Base-by-base conservation (phyloP, 352 stramenopile genomes). In the Phytopythium boreale region DNA sequence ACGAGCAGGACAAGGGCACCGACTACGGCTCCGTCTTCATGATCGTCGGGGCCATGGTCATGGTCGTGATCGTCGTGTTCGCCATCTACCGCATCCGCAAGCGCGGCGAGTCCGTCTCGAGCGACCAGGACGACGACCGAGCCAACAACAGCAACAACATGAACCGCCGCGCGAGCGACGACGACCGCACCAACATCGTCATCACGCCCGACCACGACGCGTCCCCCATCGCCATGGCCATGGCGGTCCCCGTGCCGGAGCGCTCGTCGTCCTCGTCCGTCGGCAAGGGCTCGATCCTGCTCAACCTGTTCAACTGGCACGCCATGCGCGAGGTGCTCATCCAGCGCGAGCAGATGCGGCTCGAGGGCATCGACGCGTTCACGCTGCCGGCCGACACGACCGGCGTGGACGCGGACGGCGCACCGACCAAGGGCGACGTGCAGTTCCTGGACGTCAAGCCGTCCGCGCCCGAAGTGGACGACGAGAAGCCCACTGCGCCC, bases 251-350 rank as follows among this genome's bases (percentile, higher is more conserved):
- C 52, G 36, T 41, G n/a, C 29, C 20, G 11, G 41, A 34, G 47
- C 26, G 46, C 9, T 56, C 43, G 43, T 44, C 46, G 14, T 62
- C 29, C 14, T 61, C 17, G 22, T 50, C 55, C 17, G 17, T 56
- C 20, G 70, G 65, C n/a, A 75, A 69, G 15, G 67, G 70, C 1
- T 72, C 64, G 51, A 60, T 73, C 24, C 46, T 77, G 24, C 66
- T 89, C n/a, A 79, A 84, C 44, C 61, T 88, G n/a, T 78, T 84
- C 27, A 78, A 77, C 19, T 89, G 80, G 80, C 75, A 78, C 36
- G 76, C 78, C 2, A 71, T 82, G 55, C 70, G 80, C 19, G 70
- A 84, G 36, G 75, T 82, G 49, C 58, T 88, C 61, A 75, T 85
- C 57, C 68, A 75, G 36, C 79, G 80, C 34, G 80, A 89, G 52